A percentile compares a stretch with the other conserved stretches of the same genome.
phyloP scores from a whole-genome alignment of 2,329 filamentous ascomycete species.

The Chrysoporthe austroafricana region DNA sequence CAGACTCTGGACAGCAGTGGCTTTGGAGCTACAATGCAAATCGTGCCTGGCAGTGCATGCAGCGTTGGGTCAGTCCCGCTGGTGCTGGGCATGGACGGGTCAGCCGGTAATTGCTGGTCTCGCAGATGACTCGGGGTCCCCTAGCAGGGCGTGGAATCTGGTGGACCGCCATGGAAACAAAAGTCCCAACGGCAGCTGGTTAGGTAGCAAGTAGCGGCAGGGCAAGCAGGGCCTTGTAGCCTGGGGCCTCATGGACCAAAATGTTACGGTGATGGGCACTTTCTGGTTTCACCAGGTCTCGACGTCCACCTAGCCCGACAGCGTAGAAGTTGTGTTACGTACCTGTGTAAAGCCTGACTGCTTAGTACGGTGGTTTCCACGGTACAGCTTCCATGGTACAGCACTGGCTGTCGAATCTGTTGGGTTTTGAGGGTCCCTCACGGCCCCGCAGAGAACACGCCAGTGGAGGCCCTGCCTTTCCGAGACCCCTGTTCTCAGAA shows the following conservation, averaged over 20 bases:
- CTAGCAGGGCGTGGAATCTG: constrained; percentile 12
- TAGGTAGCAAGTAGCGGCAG: background rate
- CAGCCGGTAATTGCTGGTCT: background rate
- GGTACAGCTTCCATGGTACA: too few species aligned
- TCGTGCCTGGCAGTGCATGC: background rate
- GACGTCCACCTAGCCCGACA: background rate
- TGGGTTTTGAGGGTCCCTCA: too few species aligned
- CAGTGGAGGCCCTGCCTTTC: too few species aligned
- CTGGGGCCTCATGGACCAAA: background rate
- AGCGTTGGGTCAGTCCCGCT: background rate
- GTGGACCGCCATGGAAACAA: constrained; percentile 12
- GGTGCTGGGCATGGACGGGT: background rate
- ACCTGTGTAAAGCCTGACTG: too few species aligned
- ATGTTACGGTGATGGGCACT: background rate
- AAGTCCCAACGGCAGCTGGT: background rate
- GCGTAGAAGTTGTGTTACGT: too few species aligned
- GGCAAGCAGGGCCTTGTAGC: background rate
- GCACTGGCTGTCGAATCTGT: too few species aligned
- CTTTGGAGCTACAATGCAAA: background rate
- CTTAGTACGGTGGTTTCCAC: too few species aligned
- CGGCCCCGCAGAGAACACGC: too few species aligned
- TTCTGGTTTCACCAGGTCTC: background rate
- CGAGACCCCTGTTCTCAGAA: background rate
- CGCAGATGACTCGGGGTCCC: background rate
- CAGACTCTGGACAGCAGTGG: background rate